Evolutionary conservation across 192 early-diverging fungal genomes (phyloP).

Genomic region (Geranomyces michiganensis): DNA sequence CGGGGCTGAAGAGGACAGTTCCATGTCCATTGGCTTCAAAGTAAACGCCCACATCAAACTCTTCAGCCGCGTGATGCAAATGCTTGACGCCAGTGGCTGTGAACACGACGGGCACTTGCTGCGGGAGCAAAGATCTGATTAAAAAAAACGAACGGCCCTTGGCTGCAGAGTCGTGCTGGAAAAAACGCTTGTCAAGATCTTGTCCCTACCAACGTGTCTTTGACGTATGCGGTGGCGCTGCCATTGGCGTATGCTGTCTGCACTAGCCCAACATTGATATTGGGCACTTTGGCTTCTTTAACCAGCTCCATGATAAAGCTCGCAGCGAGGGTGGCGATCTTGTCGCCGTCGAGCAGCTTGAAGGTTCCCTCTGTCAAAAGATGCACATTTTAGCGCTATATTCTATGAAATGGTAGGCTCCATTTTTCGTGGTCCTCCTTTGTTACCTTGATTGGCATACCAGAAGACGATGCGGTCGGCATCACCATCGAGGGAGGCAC

Average conservation of each 20-base stretch:
- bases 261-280: slow-evolving; percentile 89
- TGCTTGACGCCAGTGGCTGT: slow-evolving; percentile 98
- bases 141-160: too few species aligned
- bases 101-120: slow-evolving; percentile 93
- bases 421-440: slow-evolving; percentile 39
- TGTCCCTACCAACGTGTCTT: slow-evolving; percentile 72
- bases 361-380: slow-evolving; percentile 66
- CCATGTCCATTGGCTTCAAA: slow-evolving; percentile 99
- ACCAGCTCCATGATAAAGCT: slow-evolving; percentile 92
- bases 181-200: too few species aligned
- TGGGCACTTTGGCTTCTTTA: slow-evolving; percentile 72
- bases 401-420: neutral
- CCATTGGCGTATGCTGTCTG: slow-evolving; percentile 99
- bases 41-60: slow-evolving; percentile 98
- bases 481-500: slow-evolving; percentile 94
- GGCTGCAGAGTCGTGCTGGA: too few species aligned
- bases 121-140: too few species aligned
- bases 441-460: slow-evolving; percentile 77
- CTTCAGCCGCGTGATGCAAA: slow-evolving; percentile 96
- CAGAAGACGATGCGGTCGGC: slow-evolving; percentile 98
- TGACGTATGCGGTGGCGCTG: slow-evolving; percentile 90
- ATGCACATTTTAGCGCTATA: neutral
- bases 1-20: slow-evolving; percentile 91
- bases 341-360: slow-evolving; percentile 96
- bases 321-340: slow-evolving; percentile 94